Evolutionary conservation across 495 filamentous ascomycete genomes (phyloP), one percentile per base, ranked within the genome.

Genomic region (Penicillium steckii): DNA sequence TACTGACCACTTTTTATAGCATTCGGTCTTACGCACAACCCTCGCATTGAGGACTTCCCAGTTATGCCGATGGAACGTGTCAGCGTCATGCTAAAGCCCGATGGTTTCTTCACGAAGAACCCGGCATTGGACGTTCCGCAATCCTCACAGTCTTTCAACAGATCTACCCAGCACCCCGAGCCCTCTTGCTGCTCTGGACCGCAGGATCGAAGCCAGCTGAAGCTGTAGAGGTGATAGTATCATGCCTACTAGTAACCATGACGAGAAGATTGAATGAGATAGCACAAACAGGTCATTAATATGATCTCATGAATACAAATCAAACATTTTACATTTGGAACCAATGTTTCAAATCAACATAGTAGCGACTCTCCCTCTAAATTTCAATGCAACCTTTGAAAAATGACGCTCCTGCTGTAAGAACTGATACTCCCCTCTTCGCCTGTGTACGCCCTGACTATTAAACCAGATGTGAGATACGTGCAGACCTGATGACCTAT

Each of bases 21-120:
- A 25, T 86, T 86, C 55, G 83, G 83, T 25, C 70, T 86, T 19
- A 84, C 82, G 22, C 83, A 86, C 54, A 74, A 82, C 30, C 79
- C 81, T 1, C 66, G 83, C 1, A 69, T 76, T 22, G 83, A 86
- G 54, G 83, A 86, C 54, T 86, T 84, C 68, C 83, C 83, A 0
- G 80, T 87, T 30, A 91, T 91, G 87, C 73, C 73, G 0, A 56
- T 72, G 45, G 74, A 75, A 44, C 67, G 64, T 8, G 62, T 74
- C 23, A 72, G 68, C 38, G 80, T 59, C 69, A 81, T 63, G 83
- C 85, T 91, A 47, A 84, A 85, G 67, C 86, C 87, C 7, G 80
- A 80, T 45, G 85, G 87, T 8, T 91, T 91, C 75, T 91, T 91
- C 69, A 81, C 82, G 7, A 77, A 76, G 72, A 91, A 91, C 58